Evolutionary conservation across 352 stramenopile genomes (phyloP).

Genomic region (Pythium vanterpoolii): DNA sequence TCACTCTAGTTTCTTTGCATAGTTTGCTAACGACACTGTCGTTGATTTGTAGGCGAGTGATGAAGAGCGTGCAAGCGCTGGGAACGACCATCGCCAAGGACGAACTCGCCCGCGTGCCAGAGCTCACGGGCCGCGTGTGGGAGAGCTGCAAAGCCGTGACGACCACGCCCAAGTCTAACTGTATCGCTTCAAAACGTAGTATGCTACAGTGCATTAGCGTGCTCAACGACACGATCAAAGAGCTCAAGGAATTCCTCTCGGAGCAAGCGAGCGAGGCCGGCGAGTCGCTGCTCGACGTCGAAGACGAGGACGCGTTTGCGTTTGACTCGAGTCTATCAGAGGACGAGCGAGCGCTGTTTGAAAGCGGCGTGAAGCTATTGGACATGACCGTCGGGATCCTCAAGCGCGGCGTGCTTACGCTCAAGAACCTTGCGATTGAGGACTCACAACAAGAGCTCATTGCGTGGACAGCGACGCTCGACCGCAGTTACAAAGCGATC

Average conservation of each 20-base stretch:
- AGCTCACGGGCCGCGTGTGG: conserved; percentile 82
- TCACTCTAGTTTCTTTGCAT: no score
- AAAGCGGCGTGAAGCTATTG: conserved; percentile 63
- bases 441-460: conserved; percentile 60
- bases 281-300: conserved; percentile 44
- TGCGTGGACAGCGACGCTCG: conserved; percentile 63
- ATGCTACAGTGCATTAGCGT: conserved; percentile 86
- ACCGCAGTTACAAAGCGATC: conserved; percentile 55
- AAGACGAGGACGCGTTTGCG: conserved; percentile 68
- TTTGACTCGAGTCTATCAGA: conserved; percentile 75
- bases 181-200: conserved; percentile 77
- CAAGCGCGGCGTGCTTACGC: conserved; percentile 78
- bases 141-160: conserved; percentile 56
- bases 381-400: conserved; percentile 71
- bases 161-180: conserved; percentile 83
- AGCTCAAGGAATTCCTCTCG: conserved; percentile 70
- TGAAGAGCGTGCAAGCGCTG: conserved; percentile 72
- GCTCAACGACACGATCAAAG: conserved; percentile 77
- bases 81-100: conserved; percentile 37
- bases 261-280: conserved; percentile 32
- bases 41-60: conserved; percentile 43
- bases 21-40: no score
- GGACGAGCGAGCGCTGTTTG: conserved; percentile 65
- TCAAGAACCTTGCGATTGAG: conserved; percentile 67
- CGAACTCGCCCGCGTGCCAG: conserved; percentile 52